Percentiles rank a stretch among this genome's conserved stretches.
phyloP scores from a whole-genome alignment of 306 rosid species.

The Oxytropis ochrocephala region DNA sequence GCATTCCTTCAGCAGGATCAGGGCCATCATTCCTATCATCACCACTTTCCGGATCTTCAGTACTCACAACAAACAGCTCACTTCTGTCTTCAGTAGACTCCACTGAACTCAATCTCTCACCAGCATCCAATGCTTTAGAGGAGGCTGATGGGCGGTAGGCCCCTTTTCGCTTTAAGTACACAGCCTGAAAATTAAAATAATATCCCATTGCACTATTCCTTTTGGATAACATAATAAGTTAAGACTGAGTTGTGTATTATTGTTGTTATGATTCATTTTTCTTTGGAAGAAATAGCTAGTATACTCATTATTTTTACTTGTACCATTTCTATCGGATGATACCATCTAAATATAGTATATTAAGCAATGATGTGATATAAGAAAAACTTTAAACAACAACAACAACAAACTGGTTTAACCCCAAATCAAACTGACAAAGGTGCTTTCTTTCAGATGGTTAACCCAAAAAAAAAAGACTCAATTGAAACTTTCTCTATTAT shows the following conservation, averaged over 20 bases:
- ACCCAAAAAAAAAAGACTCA: neutral
- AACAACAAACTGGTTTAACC: neutral
- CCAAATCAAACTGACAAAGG: neutral
- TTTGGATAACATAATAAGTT: neutral
- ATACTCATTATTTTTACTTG: neutral
- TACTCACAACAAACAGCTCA: constrained; percentile 53
- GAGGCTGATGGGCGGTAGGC: constrained; percentile 35
- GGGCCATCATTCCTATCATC: constrained; percentile 63
- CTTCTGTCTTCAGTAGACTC: constrained; percentile 61
- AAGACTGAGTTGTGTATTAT: neutral
- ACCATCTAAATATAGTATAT: neutral
- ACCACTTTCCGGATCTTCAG: constrained; percentile 63
- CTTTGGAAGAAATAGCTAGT: neutral
- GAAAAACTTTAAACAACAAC: neutral
- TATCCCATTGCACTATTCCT: neutral
- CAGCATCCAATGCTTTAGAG: constrained; percentile 42
- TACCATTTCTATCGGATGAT: neutral
- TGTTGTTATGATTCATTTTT: neutral
- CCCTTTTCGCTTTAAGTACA: constrained; percentile 69
- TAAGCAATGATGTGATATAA: neutral
- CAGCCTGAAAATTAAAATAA: constrained; percentile 63
- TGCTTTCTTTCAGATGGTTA: neutral
- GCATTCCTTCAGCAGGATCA: constrained; percentile 62
- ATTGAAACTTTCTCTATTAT: neutral
- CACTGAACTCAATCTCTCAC: constrained; percentile 48